A percentile compares a stretch with the other conserved stretches of the same genome.
Evolutionary conservation across 176 grass and related monocot genomes (phyloP).

Genomic region (Avena eriantha): DNA sequence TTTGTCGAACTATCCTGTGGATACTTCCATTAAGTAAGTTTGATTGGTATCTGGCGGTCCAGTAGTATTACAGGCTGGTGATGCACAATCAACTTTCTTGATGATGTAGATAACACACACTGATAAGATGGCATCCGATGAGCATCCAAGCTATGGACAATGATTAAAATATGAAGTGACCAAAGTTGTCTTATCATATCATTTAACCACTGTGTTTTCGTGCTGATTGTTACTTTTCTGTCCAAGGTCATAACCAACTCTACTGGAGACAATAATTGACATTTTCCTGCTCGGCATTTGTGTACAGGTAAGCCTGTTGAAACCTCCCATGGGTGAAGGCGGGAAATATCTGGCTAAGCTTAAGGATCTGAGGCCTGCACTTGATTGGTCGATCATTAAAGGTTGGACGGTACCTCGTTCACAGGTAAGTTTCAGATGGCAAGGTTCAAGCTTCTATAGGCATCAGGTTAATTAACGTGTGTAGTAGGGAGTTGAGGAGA

Average conservation of each 20-base stretch:
- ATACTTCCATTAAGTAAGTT: slow-evolving; percentile 14
- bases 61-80: neutral
- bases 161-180: slow-evolving; percentile 1
- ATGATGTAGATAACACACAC: neutral
- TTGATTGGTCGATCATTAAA: slow-evolving; percentile 49
- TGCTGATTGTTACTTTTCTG: neutral
- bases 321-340: slow-evolving; percentile 51
- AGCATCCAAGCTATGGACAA: slow-evolving; percentile 14
- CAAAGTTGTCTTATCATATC: neutral
- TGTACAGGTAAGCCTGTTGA: slow-evolving; percentile 42
- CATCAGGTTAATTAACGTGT: slow-evolving; percentile 1
- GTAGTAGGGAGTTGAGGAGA: slow-evolving; percentile 17
- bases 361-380: slow-evolving; percentile 54
- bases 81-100: slow-evolving; percentile 14
- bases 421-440: slow-evolving; percentile 32
- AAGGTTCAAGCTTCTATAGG: slow-evolving; percentile 4
- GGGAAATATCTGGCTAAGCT: neutral
- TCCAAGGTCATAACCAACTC: slow-evolving; percentile 3
- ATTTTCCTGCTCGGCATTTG: slow-evolving; percentile 6
- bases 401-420: slow-evolving; percentile 59
- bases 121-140: slow-evolving; percentile 8
- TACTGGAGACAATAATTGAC: neutral
- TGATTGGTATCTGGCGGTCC: neutral
- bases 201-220: slow-evolving; percentile 26
- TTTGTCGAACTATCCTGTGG: neutral